A percentile compares a stretch with the other conserved stretches of the same genome.
These are phyloP conservation scores for Articulospora tetracladia DNA, from an alignment of 495 filamentous ascomycete species.

Conservation along the genomic window DNA sequence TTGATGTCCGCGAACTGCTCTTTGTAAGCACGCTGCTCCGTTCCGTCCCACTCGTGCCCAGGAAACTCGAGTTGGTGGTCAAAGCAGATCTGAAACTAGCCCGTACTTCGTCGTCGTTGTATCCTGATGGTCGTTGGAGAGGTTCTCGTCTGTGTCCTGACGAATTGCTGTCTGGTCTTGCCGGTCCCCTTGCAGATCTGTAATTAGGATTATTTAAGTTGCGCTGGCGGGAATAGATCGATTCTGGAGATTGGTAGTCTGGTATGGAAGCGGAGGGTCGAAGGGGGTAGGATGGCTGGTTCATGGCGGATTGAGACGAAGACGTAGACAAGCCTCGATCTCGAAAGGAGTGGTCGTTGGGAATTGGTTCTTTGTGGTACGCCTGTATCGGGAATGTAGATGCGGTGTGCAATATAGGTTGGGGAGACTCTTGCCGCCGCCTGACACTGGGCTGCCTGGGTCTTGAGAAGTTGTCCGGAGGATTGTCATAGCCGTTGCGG, in stretches of 20 bases:
- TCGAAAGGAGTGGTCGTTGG: conserved; percentile 30
- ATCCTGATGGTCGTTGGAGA: conserved; percentile 34
- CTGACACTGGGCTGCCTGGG: conserved; percentile 44
- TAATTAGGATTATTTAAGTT: conserved; percentile 19
- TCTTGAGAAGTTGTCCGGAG: conserved; percentile 47
- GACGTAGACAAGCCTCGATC: conserved; percentile 39
- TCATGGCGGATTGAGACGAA: conserved; percentile 40
- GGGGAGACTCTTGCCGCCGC: conserved; percentile 34
- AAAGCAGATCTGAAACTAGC: conserved; percentile 69
- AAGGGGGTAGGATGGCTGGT: conserved; percentile 28
- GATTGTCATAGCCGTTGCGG: background rate
- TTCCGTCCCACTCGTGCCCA: conserved; percentile 68
- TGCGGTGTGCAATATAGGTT: conserved; percentile 28
- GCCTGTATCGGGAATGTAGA: conserved; percentile 26
- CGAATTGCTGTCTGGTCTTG: conserved; percentile 23
- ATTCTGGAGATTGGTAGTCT: conserved; percentile 25
- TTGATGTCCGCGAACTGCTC: conserved; percentile 70
- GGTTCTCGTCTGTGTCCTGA: conserved; percentile 33
- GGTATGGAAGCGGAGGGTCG: conserved; percentile 25
- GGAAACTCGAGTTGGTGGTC: conserved; percentile 65
- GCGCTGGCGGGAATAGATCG: conserved; percentile 21
- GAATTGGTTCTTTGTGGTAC: conserved; percentile 28
- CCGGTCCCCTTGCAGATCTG: conserved; percentile 11
- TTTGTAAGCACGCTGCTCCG: conserved; percentile 79
- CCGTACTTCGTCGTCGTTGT: conserved; percentile 53